Base-by-base conservation (phyloP, 2,329 filamentous ascomycete species). In the Raffaelea arxii region DNA sequence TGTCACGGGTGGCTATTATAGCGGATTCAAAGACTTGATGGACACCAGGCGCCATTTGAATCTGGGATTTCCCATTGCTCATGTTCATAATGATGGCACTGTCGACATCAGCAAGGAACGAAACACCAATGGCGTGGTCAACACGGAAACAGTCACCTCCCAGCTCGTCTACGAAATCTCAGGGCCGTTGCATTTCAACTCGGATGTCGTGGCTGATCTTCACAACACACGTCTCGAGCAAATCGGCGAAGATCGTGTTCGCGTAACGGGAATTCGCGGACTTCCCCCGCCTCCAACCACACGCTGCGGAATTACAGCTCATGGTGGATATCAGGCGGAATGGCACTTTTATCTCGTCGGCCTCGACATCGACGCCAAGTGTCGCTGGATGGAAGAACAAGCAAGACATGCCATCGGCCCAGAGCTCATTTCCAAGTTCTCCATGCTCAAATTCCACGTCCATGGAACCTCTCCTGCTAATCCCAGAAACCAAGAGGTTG, bases 221-320 rank as follows among this genome's bases (percentile, higher is more conserved):
- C 55, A 62, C 23, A 46, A 52, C 18, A 57, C 63, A 1, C 51
- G 57, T 44, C 73, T 78, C 53, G 68, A 74, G 48, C 69, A 77
- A 49, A 54, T 60, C 11, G 53, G 53, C 30, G 41, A 55, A 4
- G 59, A 64, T 43, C 22, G 42, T 14, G 56, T 64, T 21, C 56
- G 56, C 2, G 43, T 65, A 10, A 59, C 53, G 50, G 62, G 61
- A 12, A 57, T 64, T 45, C 39, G 38, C 2, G 61, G 56, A 47
- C 59, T 59, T 7, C 60, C 62, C 25, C 62, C 62, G 14, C 62
- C 62, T 18, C 58, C 62, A 14, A 65, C 63, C 1, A 64, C 62
- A 18, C 64, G 64, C 49, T 53, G 63, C 14, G 62, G 59, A 18
- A 59, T 65, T 42, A 64, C 62, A 52, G 62, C 62, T 37, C 49